Conservation (phyloP, 2,329 filamentous ascomycete species). For the Colletotrichum eleusines region DNA sequence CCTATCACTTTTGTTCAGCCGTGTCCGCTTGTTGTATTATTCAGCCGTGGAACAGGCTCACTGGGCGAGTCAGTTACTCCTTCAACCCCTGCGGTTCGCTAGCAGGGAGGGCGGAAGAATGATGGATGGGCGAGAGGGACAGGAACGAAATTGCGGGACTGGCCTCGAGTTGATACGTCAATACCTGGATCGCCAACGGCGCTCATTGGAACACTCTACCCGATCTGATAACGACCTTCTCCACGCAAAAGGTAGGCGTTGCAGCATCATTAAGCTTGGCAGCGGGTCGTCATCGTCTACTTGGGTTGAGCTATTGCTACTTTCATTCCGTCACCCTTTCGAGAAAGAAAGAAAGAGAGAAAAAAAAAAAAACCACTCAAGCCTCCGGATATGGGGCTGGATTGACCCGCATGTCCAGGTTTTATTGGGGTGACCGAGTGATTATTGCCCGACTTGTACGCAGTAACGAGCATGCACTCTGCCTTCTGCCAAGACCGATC, state of each 20-base stretch:
- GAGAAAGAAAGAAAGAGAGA: neutral
- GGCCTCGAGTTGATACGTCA: conserved; percentile 35
- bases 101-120: conserved; percentile 2
- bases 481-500: conserved; percentile 23
- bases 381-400: conserved; percentile 21
- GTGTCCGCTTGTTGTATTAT: conserved; percentile 20
- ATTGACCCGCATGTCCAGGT: conserved; percentile 20
- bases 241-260: conserved; percentile 27
- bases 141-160: conserved; percentile 5
- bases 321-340: conserved; percentile 23
- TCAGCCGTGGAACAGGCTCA: conserved; percentile 8
- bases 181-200: conserved; percentile 16
- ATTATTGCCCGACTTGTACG: conserved; percentile 29
- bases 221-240: conserved; percentile 38
- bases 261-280: conserved; percentile 25
- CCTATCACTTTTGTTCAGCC: conserved; percentile 19
- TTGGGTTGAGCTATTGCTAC: conserved; percentile 19
- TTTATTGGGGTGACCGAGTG: conserved; percentile 23
- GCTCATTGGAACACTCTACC: conserved; percentile 17
- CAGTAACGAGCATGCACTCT: conserved; percentile 14
- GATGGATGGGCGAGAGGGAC: neutral
- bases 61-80: conserved; percentile 32
- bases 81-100: conserved; percentile 17
- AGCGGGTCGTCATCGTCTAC: conserved; percentile 36
- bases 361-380: neutral